Evolutionary conservation across 1,284 basidiomycete genomes (phyloP), one percentile per base, ranked within the genome.

Genomic region (Moniliella sp.): DNA sequence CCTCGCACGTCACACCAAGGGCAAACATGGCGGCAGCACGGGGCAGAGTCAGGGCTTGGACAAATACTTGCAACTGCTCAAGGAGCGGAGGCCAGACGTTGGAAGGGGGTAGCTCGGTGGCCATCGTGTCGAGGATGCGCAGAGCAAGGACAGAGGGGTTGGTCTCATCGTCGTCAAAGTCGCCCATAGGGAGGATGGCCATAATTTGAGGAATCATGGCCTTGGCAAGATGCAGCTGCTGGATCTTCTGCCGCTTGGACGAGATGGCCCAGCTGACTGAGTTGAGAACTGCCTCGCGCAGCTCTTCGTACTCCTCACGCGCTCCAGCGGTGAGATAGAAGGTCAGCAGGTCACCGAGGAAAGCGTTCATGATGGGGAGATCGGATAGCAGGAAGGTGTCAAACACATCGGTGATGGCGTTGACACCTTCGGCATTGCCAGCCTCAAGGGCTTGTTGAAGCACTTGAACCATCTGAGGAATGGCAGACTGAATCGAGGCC

Each of bases 71-170:
- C 43, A 65, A 61, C 37, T 56, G 58, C 33, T 64, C 65, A 39
- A 78, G 78, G 31, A 99, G 74, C 12, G 81, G 73, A 17, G 86
- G 84, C 75, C 94, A 97, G 45, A 97, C 88, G 65, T 94, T 88
- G 34, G 73, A 72, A 9, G 91, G 91, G 15, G 91, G 91, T 7
- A 99, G 72, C 47, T 76, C 76, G 39, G 88, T 93, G 13, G 88
- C 76, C 32, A 99, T 75, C 34, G 76, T 74, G 61, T 99, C 91
- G 43, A 99, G 78, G 43, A 84, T 80, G 45, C 91, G 82, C 57
- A 97, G 76, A 16, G 88, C 82, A 64, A 83, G 38, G 78, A 81
- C 34, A 86, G 83, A 26, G 80, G 78, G 83, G 45, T 84, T 81
- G 45, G 84, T 81, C 38, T 77, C 69, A 28, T 70, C 71, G 47